Evolutionary conservation across 1,139 yeast species (phyloP), one percentile per base, ranked within the genome.

Genomic region (Williopsis jadinii): DNA sequence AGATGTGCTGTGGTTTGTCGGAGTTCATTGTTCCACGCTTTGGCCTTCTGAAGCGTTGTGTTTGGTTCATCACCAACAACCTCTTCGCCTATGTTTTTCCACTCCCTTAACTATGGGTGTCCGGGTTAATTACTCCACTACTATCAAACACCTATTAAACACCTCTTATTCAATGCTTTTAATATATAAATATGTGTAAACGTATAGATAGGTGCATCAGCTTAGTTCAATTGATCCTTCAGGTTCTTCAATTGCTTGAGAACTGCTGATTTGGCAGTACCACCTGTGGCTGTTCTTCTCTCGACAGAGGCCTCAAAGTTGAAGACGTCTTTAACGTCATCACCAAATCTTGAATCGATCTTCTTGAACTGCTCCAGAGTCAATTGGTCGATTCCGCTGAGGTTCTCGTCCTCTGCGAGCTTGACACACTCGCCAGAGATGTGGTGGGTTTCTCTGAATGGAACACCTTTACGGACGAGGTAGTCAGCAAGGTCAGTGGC

Each of bases 401-500:
- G 68, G 31, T 74, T 74, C 49, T 71, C 67, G 48, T 77, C 87
- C 67, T 92, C 99, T 8, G 98, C 97, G 40, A 68, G 63, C 53
- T 95, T 80, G 40, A 92, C 99, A 67, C 97, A 92, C 62, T 87
- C 96, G 43, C 99, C 99, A 6, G 97, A 87, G 48, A 92, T 90
- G 63, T 92, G 97, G 64, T 92, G 99, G 2, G 98, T 92, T 68
- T 92, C 97, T 71, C 99, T 86, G 70, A 92, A 92, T 44, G 98
- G 98, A 50, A 92, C 98, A 43, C 98, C 98, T 64, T 84, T 88
- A 69, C 97, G 81, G 42, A 92, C 99, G 53, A 92, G 74, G 65
- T 92, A 92, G 64, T 92, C 99, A 34, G 99, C 99, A 55, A 92
- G 75, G 62, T 92, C 99, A 24, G 99, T 92, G 13, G 98, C 98